Conservation (phyloP, 2,329 filamentous ascomycete species). For the Cercospora nicotianae region DNA sequence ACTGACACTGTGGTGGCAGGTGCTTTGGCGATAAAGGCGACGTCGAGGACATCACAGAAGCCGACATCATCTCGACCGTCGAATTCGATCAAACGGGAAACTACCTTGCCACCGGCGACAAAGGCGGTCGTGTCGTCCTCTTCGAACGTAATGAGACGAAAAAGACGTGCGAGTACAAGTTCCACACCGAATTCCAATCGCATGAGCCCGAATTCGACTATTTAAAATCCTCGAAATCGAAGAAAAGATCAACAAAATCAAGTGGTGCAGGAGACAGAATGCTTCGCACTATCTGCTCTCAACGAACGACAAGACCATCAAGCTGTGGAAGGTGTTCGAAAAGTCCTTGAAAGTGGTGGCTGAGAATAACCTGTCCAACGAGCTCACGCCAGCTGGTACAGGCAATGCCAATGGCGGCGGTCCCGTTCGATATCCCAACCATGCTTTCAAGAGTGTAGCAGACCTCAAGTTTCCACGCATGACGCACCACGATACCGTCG, state of each 20-base stretch:
- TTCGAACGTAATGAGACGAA: slow-evolving; percentile 98
- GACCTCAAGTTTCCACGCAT: slow-evolving; percentile 92
- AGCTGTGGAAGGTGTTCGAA: slow-evolving; percentile 99
- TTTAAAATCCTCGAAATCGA: slow-evolving; percentile 99
- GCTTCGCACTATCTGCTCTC: slow-evolving; percentile 96
- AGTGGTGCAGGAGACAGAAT: slow-evolving; percentile 98
- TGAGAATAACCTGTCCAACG: slow-evolving; percentile 96
- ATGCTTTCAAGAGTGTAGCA: slow-evolving; percentile 74
- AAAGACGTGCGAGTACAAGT: slow-evolving; percentile 99
- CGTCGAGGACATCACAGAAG: slow-evolving; percentile 98
- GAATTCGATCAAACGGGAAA: slow-evolving; percentile 90
- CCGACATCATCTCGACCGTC: slow-evolving; percentile 88
- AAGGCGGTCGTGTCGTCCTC: slow-evolving; percentile 79
- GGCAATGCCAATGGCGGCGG: slow-evolving; percentile 69
- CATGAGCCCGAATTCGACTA: slow-evolving; percentile 99
- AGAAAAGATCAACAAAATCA: slow-evolving; percentile 99
- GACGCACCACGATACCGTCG: slow-evolving; percentile 97
- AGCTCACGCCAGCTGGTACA: slow-evolving; percentile 75
- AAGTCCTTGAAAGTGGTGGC: slow-evolving; percentile 98
- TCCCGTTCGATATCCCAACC: slow-evolving; percentile 69
- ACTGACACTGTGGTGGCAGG: slow-evolving; percentile 51
- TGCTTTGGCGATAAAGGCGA: slow-evolving; percentile 99
- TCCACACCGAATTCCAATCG: slow-evolving; percentile 99
- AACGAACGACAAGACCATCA: slow-evolving; percentile 99
- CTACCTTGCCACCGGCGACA: slow-evolving; percentile 86